phyloP scores from a whole-genome alignment of 768 basidiomycete genomes.

The Sistotremastrum suecicum region DNA sequence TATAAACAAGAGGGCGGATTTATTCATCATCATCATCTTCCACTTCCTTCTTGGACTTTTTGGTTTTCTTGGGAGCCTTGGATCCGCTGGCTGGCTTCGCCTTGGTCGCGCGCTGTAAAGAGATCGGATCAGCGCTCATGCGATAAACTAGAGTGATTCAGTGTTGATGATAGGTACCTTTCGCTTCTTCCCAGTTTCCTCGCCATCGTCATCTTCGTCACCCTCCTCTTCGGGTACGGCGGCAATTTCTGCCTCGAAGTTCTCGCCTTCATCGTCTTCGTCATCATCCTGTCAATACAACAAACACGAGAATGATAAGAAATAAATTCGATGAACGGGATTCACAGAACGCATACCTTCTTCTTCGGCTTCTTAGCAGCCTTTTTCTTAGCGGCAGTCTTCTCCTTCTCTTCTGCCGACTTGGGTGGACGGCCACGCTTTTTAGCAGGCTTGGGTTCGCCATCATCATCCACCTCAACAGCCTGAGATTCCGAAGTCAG shows the following conservation, averaged over 20 bases:
- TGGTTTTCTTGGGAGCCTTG: too few relatives aligned
- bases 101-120: too few relatives aligned
- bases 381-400: slow-evolving; percentile 32
- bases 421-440: slow-evolving; percentile 31
- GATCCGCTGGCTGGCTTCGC: too few relatives aligned
- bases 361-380: slow-evolving; percentile 26
- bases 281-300: slow-evolving; percentile 5
- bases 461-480: slow-evolving; percentile 20
- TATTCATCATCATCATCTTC: too few relatives aligned
- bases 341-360: slow-evolving; percentile 1
- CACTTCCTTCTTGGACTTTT: too few relatives aligned
- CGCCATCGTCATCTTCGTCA: slow-evolving; percentile 25
- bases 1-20: too few relatives aligned
- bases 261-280: slow-evolving; percentile 30
- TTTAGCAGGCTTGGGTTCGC: slow-evolving; percentile 37
- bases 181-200: slow-evolving; percentile 43
- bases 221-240: slow-evolving; percentile 29
- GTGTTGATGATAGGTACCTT: slow-evolving; percentile 31
- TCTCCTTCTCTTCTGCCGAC: slow-evolving; percentile 28
- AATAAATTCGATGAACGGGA: background rate
- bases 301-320: background rate
- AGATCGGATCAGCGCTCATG: too few relatives aligned
- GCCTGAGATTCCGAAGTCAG: slow-evolving; percentile 12
- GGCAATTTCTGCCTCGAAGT: slow-evolving; percentile 30
- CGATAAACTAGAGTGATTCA: too few relatives aligned